Conservation (phyloP, 176 grass and related monocot genomes). For the Triticum turgidum region DNA sequence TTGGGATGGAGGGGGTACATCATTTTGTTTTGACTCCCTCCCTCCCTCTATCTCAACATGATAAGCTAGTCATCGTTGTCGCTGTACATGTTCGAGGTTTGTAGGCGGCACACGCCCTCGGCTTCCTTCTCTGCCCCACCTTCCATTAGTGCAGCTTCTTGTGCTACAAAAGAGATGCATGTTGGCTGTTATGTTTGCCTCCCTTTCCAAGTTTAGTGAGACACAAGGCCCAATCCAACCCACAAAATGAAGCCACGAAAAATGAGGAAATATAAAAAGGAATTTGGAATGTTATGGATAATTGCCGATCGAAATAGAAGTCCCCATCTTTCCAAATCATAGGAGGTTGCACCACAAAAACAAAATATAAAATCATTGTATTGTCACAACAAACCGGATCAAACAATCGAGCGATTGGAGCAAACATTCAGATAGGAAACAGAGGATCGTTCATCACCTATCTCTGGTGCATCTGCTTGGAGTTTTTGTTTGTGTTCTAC, state of each 20-base stretch:
- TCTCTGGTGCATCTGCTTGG: constrained; percentile 9
- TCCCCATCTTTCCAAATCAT: not conserved
- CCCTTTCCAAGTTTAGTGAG: not conserved
- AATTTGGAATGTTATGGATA: not conserved
- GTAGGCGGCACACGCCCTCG: too few species aligned
- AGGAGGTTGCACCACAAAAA: constrained; percentile 8
- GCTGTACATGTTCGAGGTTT: too few species aligned
- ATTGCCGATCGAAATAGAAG: not conserved
- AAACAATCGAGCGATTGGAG: not conserved
- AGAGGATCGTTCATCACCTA: not conserved
- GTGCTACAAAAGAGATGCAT: not conserved
- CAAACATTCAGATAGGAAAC: not conserved
- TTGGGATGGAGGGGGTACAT: too few species aligned
- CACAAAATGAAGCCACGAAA: not conserved
- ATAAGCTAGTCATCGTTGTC: too few species aligned
- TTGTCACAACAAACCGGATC: not conserved
- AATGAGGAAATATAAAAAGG: too few species aligned
- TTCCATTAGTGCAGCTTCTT: too few species aligned
- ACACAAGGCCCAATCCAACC: not conserved
- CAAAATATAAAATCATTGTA: not conserved
- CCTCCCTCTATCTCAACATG: too few species aligned
- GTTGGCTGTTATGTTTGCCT: not conserved
- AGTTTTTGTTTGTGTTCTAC: constrained; percentile 2
- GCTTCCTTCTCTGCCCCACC: too few species aligned
- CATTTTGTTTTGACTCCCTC: too few species aligned